phyloP scores from a whole-genome alignment of 768 basidiomycete genomes.

The Rhizopogon rudus region DNA sequence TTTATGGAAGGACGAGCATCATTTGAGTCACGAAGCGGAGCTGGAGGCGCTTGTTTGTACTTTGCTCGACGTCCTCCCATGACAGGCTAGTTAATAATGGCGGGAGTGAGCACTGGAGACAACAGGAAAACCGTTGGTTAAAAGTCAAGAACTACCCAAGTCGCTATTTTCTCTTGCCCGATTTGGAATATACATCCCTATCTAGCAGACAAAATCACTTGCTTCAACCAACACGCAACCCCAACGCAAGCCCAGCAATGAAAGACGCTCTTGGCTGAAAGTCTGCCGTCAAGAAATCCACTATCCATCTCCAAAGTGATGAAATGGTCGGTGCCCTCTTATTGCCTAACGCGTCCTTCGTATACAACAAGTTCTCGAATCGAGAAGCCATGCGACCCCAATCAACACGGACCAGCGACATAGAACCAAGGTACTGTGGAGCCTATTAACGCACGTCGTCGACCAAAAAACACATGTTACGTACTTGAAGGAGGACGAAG shows the following conservation, averaged over 20 bases:
- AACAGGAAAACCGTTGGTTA: slow-evolving; percentile 7
- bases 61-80: slow-evolving; percentile 89
- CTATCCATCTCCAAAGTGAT: slow-evolving; percentile 60
- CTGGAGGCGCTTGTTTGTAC: slow-evolving; percentile 75
- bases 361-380: slow-evolving; percentile 75
- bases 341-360: slow-evolving; percentile 48
- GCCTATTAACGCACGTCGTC: background rate
- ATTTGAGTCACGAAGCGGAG: slow-evolving; percentile 42
- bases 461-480: slow-evolving; percentile 10
- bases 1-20: slow-evolving; percentile 38
- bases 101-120: background rate
- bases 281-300: slow-evolving; percentile 86
- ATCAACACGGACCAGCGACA: slow-evolving; percentile 70
- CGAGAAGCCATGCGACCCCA: slow-evolving; percentile 62
- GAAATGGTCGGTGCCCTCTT: slow-evolving; percentile 58
- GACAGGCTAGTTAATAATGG: slow-evolving; percentile 14
- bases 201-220: background rate
- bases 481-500: slow-evolving; percentile 87
- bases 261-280: slow-evolving; percentile 91
- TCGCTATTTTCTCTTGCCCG: slow-evolving; percentile 20
- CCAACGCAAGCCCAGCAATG: slow-evolving; percentile 76
- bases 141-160: background rate
- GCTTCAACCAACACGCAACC: slow-evolving; percentile 71
- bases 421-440: slow-evolving; percentile 71
- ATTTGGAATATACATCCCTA: slow-evolving; percentile 15